Evolutionary conservation across 2,329 filamentous ascomycete genomes (phyloP).

Genomic region (Penicillium sp.): DNA sequence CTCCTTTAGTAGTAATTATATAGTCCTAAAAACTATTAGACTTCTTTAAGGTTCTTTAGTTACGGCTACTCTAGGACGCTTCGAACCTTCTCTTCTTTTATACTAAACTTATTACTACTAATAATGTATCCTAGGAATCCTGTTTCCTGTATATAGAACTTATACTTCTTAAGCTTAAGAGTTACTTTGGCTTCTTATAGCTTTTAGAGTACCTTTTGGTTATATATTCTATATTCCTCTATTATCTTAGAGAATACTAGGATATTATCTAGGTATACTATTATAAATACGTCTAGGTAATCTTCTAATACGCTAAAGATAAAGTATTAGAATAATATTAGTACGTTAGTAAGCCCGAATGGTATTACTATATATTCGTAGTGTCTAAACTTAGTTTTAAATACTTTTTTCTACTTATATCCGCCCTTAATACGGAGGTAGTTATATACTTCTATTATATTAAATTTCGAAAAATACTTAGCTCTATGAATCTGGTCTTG

Average conservation of each 20-base stretch:
- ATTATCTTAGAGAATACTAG: not conserved
- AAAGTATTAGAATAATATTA: not conserved
- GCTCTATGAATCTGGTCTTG: not conserved
- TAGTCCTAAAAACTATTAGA: not conserved
- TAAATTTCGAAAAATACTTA: not conserved
- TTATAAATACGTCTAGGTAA: not conserved
- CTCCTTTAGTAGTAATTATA: not conserved
- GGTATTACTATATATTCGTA: not conserved
- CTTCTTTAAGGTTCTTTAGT: not conserved
- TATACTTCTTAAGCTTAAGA: not conserved
- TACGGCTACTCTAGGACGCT: not conserved
- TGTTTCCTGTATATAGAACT: slow-evolving; percentile 1
- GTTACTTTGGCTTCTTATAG: slow-evolving; percentile 3
- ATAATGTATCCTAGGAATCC: not conserved
- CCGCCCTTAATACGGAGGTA: not conserved
- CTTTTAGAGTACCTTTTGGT: not conserved
- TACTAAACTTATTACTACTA: not conserved
- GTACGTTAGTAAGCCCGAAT: not conserved
- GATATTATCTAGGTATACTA: not conserved
- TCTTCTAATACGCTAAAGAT: not conserved
- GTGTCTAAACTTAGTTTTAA: not conserved
- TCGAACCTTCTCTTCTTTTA: not conserved
- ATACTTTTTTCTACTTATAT: slow-evolving; percentile 5
- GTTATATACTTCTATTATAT: slow-evolving; percentile 4
- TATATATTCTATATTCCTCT: not conserved